Evolutionary conservation across 768 basidiomycete genomes (phyloP).

Genomic region (Mycena kentingensis): DNA sequence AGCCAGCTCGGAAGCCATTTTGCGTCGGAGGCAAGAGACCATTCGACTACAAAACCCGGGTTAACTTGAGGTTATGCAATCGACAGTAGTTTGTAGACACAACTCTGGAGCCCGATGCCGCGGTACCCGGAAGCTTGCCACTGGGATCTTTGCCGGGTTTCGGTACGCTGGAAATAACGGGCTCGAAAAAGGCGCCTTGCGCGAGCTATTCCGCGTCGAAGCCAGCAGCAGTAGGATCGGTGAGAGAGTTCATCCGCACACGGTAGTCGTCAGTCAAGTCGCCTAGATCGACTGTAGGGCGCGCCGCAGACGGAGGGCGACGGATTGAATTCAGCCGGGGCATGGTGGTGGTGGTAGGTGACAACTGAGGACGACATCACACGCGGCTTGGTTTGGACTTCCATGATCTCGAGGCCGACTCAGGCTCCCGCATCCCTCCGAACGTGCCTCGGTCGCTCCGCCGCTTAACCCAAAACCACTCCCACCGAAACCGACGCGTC

Average conservation of each 20-base stretch:
- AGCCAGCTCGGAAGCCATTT: too few relatives aligned
- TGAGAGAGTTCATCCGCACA: background rate
- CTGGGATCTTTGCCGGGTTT: too few relatives aligned
- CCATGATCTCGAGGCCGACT: slow-evolving; percentile 8
- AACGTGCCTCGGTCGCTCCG: slow-evolving; percentile 47
- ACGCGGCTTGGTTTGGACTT: slow-evolving; percentile 4
- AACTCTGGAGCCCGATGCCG: too few relatives aligned
- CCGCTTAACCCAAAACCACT: slow-evolving; percentile 35
- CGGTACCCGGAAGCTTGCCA: too few relatives aligned
- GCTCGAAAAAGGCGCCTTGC: too few relatives aligned
- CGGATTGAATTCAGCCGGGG: slow-evolving; percentile 76
- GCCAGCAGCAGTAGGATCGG: background rate
- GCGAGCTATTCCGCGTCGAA: too few relatives aligned
- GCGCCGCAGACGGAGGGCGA: too few relatives aligned
- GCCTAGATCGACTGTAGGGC: background rate
- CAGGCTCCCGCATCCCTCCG: background rate
- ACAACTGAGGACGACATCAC: background rate
- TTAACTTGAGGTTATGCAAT: too few relatives aligned
- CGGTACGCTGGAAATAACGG: too few relatives aligned
- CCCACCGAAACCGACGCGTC: background rate
- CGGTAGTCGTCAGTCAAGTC: background rate
- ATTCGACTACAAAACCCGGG: too few relatives aligned
- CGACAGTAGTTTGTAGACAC: too few relatives aligned
- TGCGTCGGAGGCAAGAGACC: too few relatives aligned
- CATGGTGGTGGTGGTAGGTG: background rate